A percentile compares a stretch with the other conserved stretches of the same genome.
These are phyloP conservation scores for Komagataella ulmi DNA, from an alignment of 805 yeast species.

Conservation along the genomic window DNA sequence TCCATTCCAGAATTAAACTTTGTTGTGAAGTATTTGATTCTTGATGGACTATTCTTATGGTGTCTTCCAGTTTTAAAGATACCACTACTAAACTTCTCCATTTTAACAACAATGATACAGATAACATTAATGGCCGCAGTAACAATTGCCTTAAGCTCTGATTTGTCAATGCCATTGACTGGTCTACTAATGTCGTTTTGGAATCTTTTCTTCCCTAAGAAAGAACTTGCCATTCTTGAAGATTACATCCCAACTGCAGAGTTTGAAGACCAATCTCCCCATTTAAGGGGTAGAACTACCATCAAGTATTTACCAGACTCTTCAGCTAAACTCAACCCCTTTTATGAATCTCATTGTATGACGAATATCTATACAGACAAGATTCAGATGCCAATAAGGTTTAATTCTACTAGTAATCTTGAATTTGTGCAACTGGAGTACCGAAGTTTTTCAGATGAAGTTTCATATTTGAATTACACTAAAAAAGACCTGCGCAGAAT, in stretches of 20 bases:
- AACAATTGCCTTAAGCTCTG: slow-evolving; percentile 42
- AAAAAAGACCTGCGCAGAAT: slow-evolving; percentile 36
- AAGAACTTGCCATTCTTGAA: slow-evolving; percentile 18
- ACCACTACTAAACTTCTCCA: slow-evolving; percentile 58
- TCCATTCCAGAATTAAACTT: slow-evolving; percentile 41
- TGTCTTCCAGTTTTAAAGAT: slow-evolving; percentile 62
- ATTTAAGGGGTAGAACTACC: slow-evolving; percentile 70
- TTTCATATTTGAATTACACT: slow-evolving; percentile 38
- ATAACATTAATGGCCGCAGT: slow-evolving; percentile 30
- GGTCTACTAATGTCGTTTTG: slow-evolving; percentile 8
- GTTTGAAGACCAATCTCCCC: slow-evolving; percentile 35
- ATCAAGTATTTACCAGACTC: slow-evolving; percentile 87
- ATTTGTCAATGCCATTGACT: slow-evolving; percentile 33
- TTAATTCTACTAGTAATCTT: slow-evolving; percentile 70
- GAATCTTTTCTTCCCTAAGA: slow-evolving; percentile 11
- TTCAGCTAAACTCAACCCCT: slow-evolving; percentile 73
- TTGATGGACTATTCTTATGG: slow-evolving; percentile 65
- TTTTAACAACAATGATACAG: slow-evolving; percentile 36
- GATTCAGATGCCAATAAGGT: slow-evolving; percentile 52
- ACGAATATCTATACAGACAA: slow-evolving; percentile 19
- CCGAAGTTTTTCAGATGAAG: slow-evolving; percentile 39
- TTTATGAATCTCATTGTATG: slow-evolving; percentile 51
- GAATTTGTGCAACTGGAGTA: slow-evolving; percentile 52
- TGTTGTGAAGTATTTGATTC: slow-evolving; percentile 52
- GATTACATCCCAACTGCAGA: slow-evolving; percentile 20